Base-by-base conservation (phyloP, 345 rosid genomes). In the Mallotus nudiflorus region DNA sequence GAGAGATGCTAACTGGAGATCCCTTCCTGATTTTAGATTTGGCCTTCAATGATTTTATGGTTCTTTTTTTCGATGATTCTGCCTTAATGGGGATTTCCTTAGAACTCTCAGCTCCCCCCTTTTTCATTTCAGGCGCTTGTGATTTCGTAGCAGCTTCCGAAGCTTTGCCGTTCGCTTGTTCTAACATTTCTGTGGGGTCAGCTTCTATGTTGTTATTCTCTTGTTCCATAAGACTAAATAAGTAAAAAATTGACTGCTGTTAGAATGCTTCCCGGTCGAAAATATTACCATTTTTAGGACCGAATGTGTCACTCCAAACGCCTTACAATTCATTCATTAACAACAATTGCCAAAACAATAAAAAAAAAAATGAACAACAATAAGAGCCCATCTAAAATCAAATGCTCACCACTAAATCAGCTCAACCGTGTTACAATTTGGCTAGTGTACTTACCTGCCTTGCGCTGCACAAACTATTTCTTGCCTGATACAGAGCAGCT, bases 1-100 rank as follows among this genome's bases (percentile, higher is more conserved):
- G 58, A 33, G 74, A 52, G 39, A 50, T 73, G 67, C 75, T 78
- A 33, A 69, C 82, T 25, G 74, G 48, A 67, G 82, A 39, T 67
- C 80, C 76, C 77, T 91, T 89, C 29, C 55, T 73, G 42, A 78
- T 70, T 64, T 73, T 84, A 27, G 85, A 60, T 62, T 69, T 83
- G n/a, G 75, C 82, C 79, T 61, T 85, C 68, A 72, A 55, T 64
- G 75, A 75, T 44, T 74, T 74, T 48, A 74, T 65, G 25, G 63
- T 68, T 82, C 73, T 71, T 49, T 69, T 81, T 69, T 68, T 63
- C 59, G 86, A 62, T 69, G 84, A 18, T 63, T 76, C 73, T 28
- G 75, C 72, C 63, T 71, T 76, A 54, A 9, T 67, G 22, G 80
- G 80, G 45, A 59, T 77, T 65, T 76, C 82, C 7, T 40, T 75